Evolutionary conservation across 2,329 filamentous ascomycete species (phyloP).

Genomic region (Clarireedia homoeocarpa): DNA sequence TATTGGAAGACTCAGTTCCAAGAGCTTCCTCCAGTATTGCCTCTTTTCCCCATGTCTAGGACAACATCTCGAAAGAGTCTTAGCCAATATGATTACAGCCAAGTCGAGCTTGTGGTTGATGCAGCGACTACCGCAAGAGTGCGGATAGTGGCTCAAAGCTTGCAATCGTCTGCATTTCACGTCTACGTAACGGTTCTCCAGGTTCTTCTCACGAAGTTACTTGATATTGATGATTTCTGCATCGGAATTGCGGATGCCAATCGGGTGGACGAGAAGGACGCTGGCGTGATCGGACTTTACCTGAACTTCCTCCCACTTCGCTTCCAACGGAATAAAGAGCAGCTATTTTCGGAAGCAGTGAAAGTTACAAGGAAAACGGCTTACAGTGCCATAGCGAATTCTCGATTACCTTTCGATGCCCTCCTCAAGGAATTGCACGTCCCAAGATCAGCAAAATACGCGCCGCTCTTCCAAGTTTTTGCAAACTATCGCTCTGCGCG

Average conservation of each 20-base stretch:
- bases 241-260: conserved; percentile 43
- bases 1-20: too few relatives aligned
- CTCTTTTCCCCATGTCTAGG: too few relatives aligned
- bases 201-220: too few relatives aligned
- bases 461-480: conserved; percentile 28
- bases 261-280: conserved; percentile 25
- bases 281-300: conserved; percentile 19
- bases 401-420: conserved; percentile 40
- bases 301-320: conserved; percentile 14
- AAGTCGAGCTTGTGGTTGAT: too few relatives aligned
- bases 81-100: too few relatives aligned
- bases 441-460: conserved; percentile 29
- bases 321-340: too few relatives aligned
- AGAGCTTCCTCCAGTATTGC: too few relatives aligned
- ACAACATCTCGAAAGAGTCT: too few relatives aligned
- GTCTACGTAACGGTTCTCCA: too few relatives aligned
- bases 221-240: conserved; percentile 29
- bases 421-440: conserved; percentile 38
- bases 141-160: too few relatives aligned
- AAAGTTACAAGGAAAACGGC: conserved; percentile 20
- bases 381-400: conserved; percentile 35
- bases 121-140: too few relatives aligned
- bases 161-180: too few relatives aligned
- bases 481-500: conserved; percentile 37
- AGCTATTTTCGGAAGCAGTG: conserved; percentile 21